Percentiles rank a stretch among this genome's conserved stretches.
Evolutionary conservation across 495 filamentous ascomycete genomes (phyloP).

Genomic region (Trichoderma asperelloides): DNA sequence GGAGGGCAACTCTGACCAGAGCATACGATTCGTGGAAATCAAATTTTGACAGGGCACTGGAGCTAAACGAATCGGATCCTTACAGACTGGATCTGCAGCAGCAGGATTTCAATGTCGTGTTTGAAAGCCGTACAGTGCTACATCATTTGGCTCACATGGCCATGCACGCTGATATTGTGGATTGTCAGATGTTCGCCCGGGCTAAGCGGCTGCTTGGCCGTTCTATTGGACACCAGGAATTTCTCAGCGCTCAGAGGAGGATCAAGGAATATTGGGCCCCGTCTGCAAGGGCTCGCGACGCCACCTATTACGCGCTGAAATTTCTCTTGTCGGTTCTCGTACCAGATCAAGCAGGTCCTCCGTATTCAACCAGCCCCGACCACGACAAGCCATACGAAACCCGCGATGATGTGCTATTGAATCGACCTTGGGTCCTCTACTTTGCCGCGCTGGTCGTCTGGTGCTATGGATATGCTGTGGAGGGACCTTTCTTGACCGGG

Average conservation of each 20-base stretch:
- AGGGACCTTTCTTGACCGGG: constrained; percentile 55
- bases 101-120: constrained; percentile 65
- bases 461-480: constrained; percentile 89
- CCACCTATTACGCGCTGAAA: constrained; percentile 85
- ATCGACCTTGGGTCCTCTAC: constrained; percentile 96
- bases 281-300: constrained; percentile 83
- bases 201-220: constrained; percentile 78
- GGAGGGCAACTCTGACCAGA: constrained; percentile 77
- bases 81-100: constrained; percentile 37
- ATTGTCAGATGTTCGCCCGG: constrained; percentile 91
- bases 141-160: constrained; percentile 96
- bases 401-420: constrained; percentile 80
- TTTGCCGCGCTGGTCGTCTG: constrained; percentile 87
- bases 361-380: constrained; percentile 25
- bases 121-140: constrained; percentile 78
- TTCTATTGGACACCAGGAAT: constrained; percentile 73
- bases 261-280: constrained; percentile 90
- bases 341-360: constrained; percentile 33
- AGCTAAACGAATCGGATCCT: constrained; percentile 32
- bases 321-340: constrained; percentile 76
- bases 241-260: constrained; percentile 66
- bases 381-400: constrained; percentile 55
- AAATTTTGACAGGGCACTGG: constrained; percentile 81
- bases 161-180: constrained; percentile 96
- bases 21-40: constrained; percentile 94